Evolutionary conservation across 257 asterid species (phyloP), one percentile per base, ranked within the genome.

Genomic region (Solanum chaucha): DNA sequence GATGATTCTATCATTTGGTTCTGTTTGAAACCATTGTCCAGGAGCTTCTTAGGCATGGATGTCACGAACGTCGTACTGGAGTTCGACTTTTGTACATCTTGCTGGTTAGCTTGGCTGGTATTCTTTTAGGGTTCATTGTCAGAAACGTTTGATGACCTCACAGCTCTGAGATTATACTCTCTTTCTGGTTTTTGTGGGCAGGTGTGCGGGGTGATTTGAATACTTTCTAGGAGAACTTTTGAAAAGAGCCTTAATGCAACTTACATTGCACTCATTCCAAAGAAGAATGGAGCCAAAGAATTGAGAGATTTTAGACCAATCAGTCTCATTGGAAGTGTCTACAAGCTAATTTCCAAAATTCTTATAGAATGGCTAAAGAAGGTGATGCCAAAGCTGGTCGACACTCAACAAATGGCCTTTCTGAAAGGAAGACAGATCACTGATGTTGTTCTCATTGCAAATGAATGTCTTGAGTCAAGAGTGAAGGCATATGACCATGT

Each of bases 71-170:
- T 58, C 73, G 73, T 48, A 61, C 73, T 9, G 68, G 36, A 72
- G 83, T 72, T 86, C 73, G 40, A 38, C 32, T 13, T 30, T 30
- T 51, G 24, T 72, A 86, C 82, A 30, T 48, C 68, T 32, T 86
- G 38, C 59, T 86, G 22, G 11, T 86, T 30, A 71, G 84, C 24
- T 86, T 86, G 87, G 65, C 75, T 86, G 87, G 87, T 40, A 86
- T 86, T 73, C 72, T 86, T 46, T 70, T 72, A 59, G 30, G 87
- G 15, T 72, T 32, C 71, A 6, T 86, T 48, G 24, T 48, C 34
- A 48, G 73, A 86, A 72, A 48, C 41, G 10, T 46, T 80, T 80
- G 85, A 80, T 80, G 85, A 80, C 68, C 64, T 78, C 84, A 28
- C 38, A 80, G 28, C 41, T 80, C 41, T 46, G 68, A 28, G 15